Evolutionary conservation across 176 grass and related monocot genomes (phyloP), one percentile per base, ranked within the genome.

Genomic region (Melocanna baccifera): DNA sequence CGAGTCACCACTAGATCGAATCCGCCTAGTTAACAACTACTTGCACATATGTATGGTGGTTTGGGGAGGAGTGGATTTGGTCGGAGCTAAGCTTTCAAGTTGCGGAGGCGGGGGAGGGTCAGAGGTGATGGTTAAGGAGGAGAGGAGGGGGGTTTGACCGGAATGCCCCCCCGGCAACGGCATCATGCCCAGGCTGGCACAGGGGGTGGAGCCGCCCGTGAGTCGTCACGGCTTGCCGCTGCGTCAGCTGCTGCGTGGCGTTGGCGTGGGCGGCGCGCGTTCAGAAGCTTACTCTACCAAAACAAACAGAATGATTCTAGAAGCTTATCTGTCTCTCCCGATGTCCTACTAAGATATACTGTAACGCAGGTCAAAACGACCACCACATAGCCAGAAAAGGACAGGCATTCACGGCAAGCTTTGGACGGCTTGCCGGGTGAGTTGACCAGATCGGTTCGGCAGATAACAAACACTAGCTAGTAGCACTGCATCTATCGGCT

Each of bases 171-270:
- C 61, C 61, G 58, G 53, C 81, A 63, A 77, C 62, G 40, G 69
- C 37, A 40, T 48, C 70, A 55, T 20, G 19, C 7, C 50, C 52
- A 20, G 52, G 52, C 18, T 80, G 80, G 75, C 13, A 23, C 48
- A 0, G 3, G 12, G 3, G 0, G 15, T 52, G 32, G 32, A 3
- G 45, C 45, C 65, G 23, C 52, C 45, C 65, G 23, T 62, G 62
- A 20, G 41, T 6, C 42, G 83, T 83, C 88, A 89, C 88, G 88
- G 29, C 4, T 16, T n/a, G 14, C 88, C 0, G 45, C 26, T 72
- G 83, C 83, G 88, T 71, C n/a, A n/a, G 14, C 88, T 0, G 45
- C 26, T 72, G 83, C 83, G 88, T 71, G 71, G n/a, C n/a, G n/a
- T n/a, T n/a, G n/a, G n/a, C n/a, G n/a, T n/a, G n/a, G n/a, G n/a